phyloP scores from a whole-genome alignment of 768 basidiomycete genomes.

The Tephrocybe rancida region DNA sequence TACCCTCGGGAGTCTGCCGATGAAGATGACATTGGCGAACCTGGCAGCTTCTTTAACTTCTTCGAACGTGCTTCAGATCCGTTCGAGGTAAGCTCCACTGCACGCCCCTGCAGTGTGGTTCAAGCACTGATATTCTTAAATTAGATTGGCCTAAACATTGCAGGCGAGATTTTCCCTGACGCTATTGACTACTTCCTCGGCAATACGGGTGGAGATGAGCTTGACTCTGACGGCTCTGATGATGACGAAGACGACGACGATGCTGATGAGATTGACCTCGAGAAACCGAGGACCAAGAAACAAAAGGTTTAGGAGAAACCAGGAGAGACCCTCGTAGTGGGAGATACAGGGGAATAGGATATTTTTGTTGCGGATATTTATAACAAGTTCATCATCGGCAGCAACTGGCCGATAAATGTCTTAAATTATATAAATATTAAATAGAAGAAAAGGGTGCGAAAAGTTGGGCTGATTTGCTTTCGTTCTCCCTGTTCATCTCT shows the following conservation, averaged over 20 bases:
- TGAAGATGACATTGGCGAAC: constrained; percentile 58
- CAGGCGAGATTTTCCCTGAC: constrained; percentile 78
- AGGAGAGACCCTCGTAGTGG: neutral
- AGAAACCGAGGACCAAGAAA: constrained; percentile 81
- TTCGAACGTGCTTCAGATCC: constrained; percentile 71
- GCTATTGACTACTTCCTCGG: constrained; percentile 85
- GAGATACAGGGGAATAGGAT: constrained; percentile 1
- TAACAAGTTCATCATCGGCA: constrained; percentile 10
- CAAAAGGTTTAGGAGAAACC: constrained; percentile 53
- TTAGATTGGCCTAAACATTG: constrained; percentile 73
- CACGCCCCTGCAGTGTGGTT: constrained; percentile 25
- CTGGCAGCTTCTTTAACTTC: constrained; percentile 88
- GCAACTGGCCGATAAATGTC: constrained; percentile 11
- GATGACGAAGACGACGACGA: constrained; percentile 72
- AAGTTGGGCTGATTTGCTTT: neutral
- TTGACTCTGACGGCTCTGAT: constrained; percentile 68
- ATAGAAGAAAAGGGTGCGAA: neutral
- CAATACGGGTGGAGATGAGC: constrained; percentile 55
- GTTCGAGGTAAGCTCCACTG: constrained; percentile 50
- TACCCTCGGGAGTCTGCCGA: constrained; percentile 71
- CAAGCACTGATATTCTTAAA: constrained; percentile 3
- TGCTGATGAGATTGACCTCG: constrained; percentile 85
- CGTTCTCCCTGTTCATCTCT: neutral
- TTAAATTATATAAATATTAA: neutral
- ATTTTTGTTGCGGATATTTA: constrained; percentile 7